Percentiles rank a stretch among this genome's conserved stretches.
Evolutionary conservation across 257 asterid genomes (phyloP).

Genomic region (Scutellaria barbata): DNA sequence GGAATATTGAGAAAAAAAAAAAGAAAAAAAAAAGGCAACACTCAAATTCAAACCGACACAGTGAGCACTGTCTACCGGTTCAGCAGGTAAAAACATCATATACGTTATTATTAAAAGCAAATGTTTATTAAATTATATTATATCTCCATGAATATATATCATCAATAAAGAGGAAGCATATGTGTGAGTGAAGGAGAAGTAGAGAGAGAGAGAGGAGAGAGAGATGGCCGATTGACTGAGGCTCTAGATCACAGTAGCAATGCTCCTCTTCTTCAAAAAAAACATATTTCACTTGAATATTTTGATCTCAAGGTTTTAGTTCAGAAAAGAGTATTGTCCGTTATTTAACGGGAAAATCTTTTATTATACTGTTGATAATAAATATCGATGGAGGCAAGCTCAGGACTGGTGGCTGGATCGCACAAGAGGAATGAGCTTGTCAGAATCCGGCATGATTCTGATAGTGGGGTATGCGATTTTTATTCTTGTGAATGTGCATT

Average conservation of each 20-base stretch:
- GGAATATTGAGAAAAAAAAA: too few species aligned
- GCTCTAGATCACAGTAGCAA: conserved; percentile 18
- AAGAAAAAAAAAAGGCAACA: not conserved
- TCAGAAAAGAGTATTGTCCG: not conserved
- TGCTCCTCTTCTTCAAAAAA: conserved; percentile 32
- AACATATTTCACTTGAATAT: not conserved
- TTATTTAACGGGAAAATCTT: not conserved
- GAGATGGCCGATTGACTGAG: conserved; percentile 44
- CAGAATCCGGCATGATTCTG: conserved; percentile 69
- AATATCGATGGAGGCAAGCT: conserved; percentile 68
- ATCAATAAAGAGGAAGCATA: not conserved
- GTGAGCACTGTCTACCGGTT: conserved; percentile 39
- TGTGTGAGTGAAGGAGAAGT: conserved; percentile 1
- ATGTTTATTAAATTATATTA: not conserved
- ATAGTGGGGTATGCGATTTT: conserved; percentile 61
- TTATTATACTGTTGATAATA: not conserved
- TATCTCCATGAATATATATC: not conserved
- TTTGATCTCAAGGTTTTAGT: not conserved
- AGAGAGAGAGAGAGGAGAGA: not conserved
- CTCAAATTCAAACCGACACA: conserved; percentile 7
- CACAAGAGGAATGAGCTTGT: conserved; percentile 77
- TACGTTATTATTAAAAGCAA: conserved; percentile 18
- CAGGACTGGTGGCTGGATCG: conserved; percentile 87
- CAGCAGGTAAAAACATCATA: conserved; percentile 39
- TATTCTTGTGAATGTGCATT: not conserved